phyloP scores from a whole-genome alignment of 106 monocot species.

The Gastrodia elata region DNA sequence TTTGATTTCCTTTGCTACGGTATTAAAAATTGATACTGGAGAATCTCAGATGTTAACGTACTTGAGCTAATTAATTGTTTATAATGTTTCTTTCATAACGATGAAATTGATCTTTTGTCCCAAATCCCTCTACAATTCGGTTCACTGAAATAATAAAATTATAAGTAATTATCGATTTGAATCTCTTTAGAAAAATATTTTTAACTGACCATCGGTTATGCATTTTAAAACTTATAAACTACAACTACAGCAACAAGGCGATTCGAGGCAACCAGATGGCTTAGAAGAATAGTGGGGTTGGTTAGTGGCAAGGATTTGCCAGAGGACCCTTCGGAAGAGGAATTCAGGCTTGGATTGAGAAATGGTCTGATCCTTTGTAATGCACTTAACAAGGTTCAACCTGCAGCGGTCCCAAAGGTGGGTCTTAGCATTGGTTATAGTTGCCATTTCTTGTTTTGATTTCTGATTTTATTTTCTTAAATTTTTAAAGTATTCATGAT shows the following conservation, averaged over 20 bases:
- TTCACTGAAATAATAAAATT: background rate
- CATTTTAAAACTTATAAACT: background rate
- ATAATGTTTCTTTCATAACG: no score
- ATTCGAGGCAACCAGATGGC: constrained; percentile 82
- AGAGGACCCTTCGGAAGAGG: constrained; percentile 84
- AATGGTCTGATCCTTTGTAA: constrained; percentile 85
- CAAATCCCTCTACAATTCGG: background rate
- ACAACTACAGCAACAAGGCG: constrained; percentile 48
- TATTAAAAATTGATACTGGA: background rate
- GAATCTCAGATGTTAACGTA: background rate
- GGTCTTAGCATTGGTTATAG: background rate
- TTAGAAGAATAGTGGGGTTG: constrained; percentile 62
- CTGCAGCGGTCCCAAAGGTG: constrained; percentile 89
- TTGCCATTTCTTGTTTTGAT: background rate
- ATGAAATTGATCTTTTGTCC: no score
- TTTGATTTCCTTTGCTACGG: background rate
- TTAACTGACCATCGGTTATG: background rate
- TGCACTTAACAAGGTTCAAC: constrained; percentile 82
- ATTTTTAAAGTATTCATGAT: background rate
- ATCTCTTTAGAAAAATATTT: background rate
- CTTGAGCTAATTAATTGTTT: background rate
- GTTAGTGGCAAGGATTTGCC: constrained; percentile 68
- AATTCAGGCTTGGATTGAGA: constrained; percentile 72
- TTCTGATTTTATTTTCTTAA: background rate
- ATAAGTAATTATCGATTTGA: background rate